Conservation (phyloP, 2,329 filamentous ascomycete species). For the Calonectria multiphialidica region DNA sequence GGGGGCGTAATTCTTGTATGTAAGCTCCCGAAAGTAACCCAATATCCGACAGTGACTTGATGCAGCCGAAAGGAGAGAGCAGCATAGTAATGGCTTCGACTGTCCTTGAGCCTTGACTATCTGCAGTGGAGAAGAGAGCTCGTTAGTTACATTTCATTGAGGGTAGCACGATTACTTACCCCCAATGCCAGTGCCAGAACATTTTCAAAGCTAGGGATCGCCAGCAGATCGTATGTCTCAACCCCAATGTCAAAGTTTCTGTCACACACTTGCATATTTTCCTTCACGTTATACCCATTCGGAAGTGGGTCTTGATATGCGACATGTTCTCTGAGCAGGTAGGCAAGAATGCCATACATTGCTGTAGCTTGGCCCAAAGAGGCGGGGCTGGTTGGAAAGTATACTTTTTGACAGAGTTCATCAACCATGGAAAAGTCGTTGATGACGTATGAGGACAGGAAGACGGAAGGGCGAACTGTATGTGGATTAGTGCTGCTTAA, state of each 20-base stretch:
- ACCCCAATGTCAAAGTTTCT: slow-evolving; percentile 31
- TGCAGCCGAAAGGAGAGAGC: slow-evolving; percentile 26
- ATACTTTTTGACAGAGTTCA: slow-evolving; percentile 30
- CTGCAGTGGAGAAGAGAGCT: neutral
- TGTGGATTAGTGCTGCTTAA: neutral
- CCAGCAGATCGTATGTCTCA: slow-evolving; percentile 32
- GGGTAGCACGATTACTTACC: neutral
- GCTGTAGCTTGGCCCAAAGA: slow-evolving; percentile 28
- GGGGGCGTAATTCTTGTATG: slow-evolving; percentile 26
- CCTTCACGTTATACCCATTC: slow-evolving; percentile 25
- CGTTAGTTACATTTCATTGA: neutral
- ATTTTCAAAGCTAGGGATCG: slow-evolving; percentile 35
- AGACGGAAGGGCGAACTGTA: slow-evolving; percentile 12
- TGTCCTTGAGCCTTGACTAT: slow-evolving; percentile 30
- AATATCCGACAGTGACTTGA: slow-evolving; percentile 36
- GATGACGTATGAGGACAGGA: slow-evolving; percentile 28
- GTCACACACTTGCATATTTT: slow-evolving; percentile 19
- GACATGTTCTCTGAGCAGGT: slow-evolving; percentile 25
- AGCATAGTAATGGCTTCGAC: slow-evolving; percentile 22
- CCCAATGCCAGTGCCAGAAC: slow-evolving; percentile 25
- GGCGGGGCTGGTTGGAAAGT: slow-evolving; percentile 34
- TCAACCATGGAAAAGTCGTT: slow-evolving; percentile 27
- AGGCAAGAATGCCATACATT: slow-evolving; percentile 29
- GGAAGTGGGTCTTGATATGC: slow-evolving; percentile 21
- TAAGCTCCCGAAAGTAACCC: slow-evolving; percentile 33